Percentiles rank a stretch among this genome's conserved stretches.
Conservation (phyloP, 176 grass and related monocot species). For the Canna indica region DNA sequence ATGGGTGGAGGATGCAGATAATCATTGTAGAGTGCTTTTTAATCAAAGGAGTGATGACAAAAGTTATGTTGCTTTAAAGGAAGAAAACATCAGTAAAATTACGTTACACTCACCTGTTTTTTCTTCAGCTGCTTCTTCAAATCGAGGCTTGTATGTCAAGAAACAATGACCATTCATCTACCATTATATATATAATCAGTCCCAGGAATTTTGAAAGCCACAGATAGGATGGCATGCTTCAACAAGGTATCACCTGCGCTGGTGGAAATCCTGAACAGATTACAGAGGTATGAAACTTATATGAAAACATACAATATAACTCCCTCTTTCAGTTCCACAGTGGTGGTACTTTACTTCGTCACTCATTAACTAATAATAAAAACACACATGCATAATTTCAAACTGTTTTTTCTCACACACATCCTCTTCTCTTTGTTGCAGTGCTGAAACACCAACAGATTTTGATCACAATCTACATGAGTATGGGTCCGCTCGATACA, state of each 20-base stretch:
- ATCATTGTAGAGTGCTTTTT: conserved; percentile 89
- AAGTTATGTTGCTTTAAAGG: conserved; percentile 25
- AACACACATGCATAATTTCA: neutral
- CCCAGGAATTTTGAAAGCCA: neutral
- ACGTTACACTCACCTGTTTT: conserved; percentile 29
- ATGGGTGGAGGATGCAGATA: neutral
- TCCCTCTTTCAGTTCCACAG: neutral
- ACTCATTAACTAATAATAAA: neutral
- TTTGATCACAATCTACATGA: conserved; percentile 83
- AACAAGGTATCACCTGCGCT: conserved; percentile 40
- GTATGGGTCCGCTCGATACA: conserved; percentile 54
- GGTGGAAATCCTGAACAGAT: conserved; percentile 55
- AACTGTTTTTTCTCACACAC: neutral
- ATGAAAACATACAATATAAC: neutral
- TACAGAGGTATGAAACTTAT: conserved; percentile 39
- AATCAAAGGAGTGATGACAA: conserved; percentile 40
- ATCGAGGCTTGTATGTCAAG: conserved; percentile 18
- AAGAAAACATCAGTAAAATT: conserved; percentile 30
- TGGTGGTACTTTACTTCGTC: neutral
- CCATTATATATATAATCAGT: conserved; percentile 12
- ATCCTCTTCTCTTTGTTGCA: conserved; percentile 13
- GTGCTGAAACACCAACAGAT: conserved; percentile 41
- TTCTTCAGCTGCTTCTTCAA: conserved; percentile 16
- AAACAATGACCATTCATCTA: conserved; percentile 10
- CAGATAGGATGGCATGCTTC: conserved; percentile 69